Evolutionary conservation across 2,329 filamentous ascomycete genomes (phyloP).

Genomic region (Sclerotinia sclerotiorum): DNA sequence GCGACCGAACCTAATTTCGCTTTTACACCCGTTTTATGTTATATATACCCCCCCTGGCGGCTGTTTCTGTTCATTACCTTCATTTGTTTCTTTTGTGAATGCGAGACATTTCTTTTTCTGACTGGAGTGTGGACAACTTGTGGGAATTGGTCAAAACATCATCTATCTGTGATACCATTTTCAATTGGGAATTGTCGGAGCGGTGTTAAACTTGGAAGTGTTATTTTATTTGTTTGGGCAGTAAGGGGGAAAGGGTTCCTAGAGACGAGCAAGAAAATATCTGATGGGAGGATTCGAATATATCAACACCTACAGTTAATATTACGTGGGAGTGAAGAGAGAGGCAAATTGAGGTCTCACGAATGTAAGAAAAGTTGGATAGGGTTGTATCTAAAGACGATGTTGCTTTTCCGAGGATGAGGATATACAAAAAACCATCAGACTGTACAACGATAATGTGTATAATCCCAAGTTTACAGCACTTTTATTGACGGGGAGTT

Average conservation of each 20-base stretch:
- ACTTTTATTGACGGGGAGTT: constrained; percentile 17
- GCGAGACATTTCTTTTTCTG: constrained; percentile 5
- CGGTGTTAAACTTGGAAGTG: constrained; percentile 18
- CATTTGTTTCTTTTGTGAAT: constrained; percentile 22
- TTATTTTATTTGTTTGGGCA: constrained; percentile 18
- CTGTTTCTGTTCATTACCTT: constrained; percentile 22
- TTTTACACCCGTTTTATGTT: constrained; percentile 17
- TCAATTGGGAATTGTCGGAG: constrained; percentile 8
- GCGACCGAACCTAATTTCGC: constrained; percentile 22
- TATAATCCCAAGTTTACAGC: constrained; percentile 18
- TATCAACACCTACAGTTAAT: constrained; percentile 14
- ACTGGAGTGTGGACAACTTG: constrained; percentile 7
- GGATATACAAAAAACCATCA: constrained; percentile 26
- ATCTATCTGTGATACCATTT: constrained; percentile 22
- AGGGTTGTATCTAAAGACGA: constrained; percentile 11
- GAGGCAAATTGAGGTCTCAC: not conserved
- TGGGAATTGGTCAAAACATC: constrained; percentile 19
- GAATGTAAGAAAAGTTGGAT: constrained; percentile 4
- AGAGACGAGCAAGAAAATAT: not conserved
- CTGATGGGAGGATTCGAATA: not conserved
- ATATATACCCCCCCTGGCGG: constrained; percentile 21
- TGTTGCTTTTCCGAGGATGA: constrained; percentile 10
- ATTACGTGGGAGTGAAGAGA: not conserved
- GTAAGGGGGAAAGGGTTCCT: not conserved
- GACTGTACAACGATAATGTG: constrained; percentile 26